These are phyloP conservation scores for Ambrosiella xylebori DNA, from an alignment of 2,329 filamentous ascomycete species.

Conservation along the genomic window DNA sequence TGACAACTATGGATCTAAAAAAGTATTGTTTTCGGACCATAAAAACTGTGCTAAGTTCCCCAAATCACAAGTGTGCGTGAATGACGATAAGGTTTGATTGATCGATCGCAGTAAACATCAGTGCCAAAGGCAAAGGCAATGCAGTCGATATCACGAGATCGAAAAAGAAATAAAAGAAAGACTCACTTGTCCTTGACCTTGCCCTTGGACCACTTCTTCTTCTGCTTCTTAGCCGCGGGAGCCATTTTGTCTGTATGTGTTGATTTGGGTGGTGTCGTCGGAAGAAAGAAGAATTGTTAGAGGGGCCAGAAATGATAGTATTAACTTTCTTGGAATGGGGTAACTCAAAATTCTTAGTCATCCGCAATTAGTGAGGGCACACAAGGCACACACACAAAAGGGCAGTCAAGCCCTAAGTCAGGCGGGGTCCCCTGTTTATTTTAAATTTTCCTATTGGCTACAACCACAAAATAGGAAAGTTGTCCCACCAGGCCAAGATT, in stretches of 20 bases:
- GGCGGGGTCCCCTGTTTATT: constrained; percentile 18
- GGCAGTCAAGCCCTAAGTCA: constrained; percentile 27
- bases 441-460: constrained; percentile 22
- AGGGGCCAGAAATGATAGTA: constrained; percentile 13
- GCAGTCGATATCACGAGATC: not conserved
- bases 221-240: constrained; percentile 33
- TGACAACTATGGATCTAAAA: not conserved
- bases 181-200: constrained; percentile 87
- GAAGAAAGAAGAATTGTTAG: constrained; percentile 13
- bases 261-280: constrained; percentile 14
- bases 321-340: constrained; percentile 12
- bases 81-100: not conserved
- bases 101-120: not conserved
- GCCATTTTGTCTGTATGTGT: constrained; percentile 28
- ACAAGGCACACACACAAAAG: constrained; percentile 17
- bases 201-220: constrained; percentile 35
- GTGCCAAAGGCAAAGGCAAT: not conserved
- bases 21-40: not conserved
- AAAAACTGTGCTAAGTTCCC: not conserved
- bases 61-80: not conserved
- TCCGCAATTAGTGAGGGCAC: constrained; percentile 13
- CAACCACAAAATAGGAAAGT: constrained; percentile 21
- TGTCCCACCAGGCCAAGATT: constrained; percentile 15
- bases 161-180: not conserved
- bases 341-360: constrained; percentile 11